Evolutionary conservation across 257 asterid species (phyloP), one percentile per base, ranked within the genome.

Genomic region (Jasminum sambac): DNA sequence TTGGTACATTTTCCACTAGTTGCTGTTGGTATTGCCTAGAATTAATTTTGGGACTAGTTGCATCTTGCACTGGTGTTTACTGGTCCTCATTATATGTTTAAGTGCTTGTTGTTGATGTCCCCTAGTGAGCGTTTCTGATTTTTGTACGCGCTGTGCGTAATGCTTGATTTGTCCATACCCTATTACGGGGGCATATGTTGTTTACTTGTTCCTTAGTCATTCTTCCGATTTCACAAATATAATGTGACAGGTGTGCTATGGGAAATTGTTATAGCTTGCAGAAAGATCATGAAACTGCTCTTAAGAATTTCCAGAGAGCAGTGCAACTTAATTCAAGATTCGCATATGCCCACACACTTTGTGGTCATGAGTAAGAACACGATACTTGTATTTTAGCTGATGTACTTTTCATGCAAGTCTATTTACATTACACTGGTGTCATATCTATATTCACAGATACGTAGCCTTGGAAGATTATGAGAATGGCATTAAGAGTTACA

Each of bases 231-330:
- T 52, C 64, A 14, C 48, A 34, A 52, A 43, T 65, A 39, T 76
- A 76, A 63, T 62, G 34, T 87, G 82, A 39, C 90, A 91, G 98
- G 98, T 85, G 90, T 83, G 98, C 98, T 38, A 81, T 90, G 91
- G 98, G 98, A 37, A 92, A 92, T 73, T 92, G 97, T 85, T 92
- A 85, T 78, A 92, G 98, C 81, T 80, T 90, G 77, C 98, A 92
- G 84, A 90, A 88, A 79, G 98, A 92, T 82, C 98, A 92, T 26
- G 97, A 92, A 82, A 84, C 95, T 37, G 97, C 98, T 67, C 90
- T 92, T 8, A 92, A 88, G 78, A 92, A 87, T 76, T 92, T 92
- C 79, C 98, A 87, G 87, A 86, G 98, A 69, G 90, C 98, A n/a
- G 95, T 92, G 75, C 98, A 92, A 80, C 79, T 92, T 75, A 87